Evolutionary conservation across 495 filamentous ascomycete genomes (phyloP).

Genomic region (Penicillium flavigenum): DNA sequence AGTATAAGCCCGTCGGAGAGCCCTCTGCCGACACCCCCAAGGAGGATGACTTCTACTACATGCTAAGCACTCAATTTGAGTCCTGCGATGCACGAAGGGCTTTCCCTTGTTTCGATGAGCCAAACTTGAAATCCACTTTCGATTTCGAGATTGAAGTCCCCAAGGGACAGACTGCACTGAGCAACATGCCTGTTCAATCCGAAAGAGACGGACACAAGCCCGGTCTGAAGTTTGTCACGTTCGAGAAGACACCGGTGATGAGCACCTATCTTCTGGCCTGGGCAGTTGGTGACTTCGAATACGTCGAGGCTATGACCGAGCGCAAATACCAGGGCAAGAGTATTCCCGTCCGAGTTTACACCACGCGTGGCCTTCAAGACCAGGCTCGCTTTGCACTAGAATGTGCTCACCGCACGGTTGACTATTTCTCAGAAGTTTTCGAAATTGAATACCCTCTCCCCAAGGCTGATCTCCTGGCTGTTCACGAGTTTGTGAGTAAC

Average conservation of each 20-base stretch:
- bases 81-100: conserved; percentile 90
- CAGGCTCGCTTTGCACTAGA: conserved; percentile 84
- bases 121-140: conserved; percentile 92
- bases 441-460: conserved; percentile 93
- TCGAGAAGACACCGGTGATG: conserved; percentile 88
- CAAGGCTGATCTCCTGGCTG: conserved; percentile 91
- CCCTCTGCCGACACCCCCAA: conserved; percentile 69
- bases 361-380: conserved; percentile 83
- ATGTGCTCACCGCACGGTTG: conserved; percentile 83
- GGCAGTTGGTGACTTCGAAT: conserved; percentile 96
- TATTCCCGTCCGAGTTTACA: conserved; percentile 93
- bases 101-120: conserved; percentile 98
- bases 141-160: conserved; percentile 91
- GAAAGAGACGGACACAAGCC: conserved; percentile 56
- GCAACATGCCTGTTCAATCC: conserved; percentile 87
- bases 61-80: conserved; percentile 97
- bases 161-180: conserved; percentile 78
- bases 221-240: conserved; percentile 74
- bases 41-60: conserved; percentile 79
- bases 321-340: conserved; percentile 84
- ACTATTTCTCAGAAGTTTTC: conserved; percentile 93
- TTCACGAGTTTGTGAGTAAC: conserved; percentile 85
- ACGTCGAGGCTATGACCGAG: conserved; percentile 84
- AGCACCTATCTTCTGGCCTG: conserved; percentile 96
- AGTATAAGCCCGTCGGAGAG: conserved; percentile 78